Evolutionary conservation across 768 basidiomycete genomes (phyloP).

Genomic region (Cyclocybe cylindracea): DNA sequence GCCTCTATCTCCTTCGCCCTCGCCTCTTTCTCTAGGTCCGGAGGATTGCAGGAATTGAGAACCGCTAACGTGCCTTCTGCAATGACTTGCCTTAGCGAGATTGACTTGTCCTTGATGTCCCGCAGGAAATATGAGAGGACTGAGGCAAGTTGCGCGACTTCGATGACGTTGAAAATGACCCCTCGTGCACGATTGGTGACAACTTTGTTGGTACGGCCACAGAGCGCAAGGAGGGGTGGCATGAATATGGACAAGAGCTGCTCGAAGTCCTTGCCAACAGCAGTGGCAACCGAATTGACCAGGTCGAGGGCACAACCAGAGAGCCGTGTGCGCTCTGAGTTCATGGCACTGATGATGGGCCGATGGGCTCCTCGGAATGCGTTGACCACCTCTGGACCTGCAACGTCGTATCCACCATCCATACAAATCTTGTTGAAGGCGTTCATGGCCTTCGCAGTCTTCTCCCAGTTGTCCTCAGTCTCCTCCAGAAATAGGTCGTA

Average conservation of each 20-base stretch:
- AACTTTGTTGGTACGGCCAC: conserved; percentile 78
- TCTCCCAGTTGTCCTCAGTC: conserved; percentile 82
- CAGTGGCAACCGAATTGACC: conserved; percentile 51
- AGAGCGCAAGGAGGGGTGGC: conserved; percentile 66
- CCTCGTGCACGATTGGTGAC: conserved; percentile 64
- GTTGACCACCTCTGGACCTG: conserved; percentile 47
- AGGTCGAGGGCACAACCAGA: conserved; percentile 70
- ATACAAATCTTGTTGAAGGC: conserved; percentile 49
- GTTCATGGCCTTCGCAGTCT: conserved; percentile 51
- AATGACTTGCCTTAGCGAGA: conserved; percentile 60
- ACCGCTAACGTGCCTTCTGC: conserved; percentile 66
- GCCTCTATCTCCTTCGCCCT: conserved; percentile 68
- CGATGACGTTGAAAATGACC: conserved; percentile 62
- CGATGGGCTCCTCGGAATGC: conserved; percentile 53
- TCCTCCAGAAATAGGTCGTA: conserved; percentile 48
- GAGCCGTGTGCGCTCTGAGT: conserved; percentile 73
- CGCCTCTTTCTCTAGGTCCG: conserved; percentile 71
- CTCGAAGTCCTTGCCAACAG: conserved; percentile 64
- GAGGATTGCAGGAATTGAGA: conserved; percentile 77
- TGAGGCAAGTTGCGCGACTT: conserved; percentile 64
- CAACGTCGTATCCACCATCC: conserved; percentile 52
- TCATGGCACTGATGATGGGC: conserved; percentile 58
- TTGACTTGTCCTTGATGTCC: conserved; percentile 67
- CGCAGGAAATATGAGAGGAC: conserved; percentile 64
- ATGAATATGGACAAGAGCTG: conserved; percentile 66